phyloP scores from a whole-genome alignment of 2,329 filamentous ascomycete species.

The Akanthomyces lecanii region DNA sequence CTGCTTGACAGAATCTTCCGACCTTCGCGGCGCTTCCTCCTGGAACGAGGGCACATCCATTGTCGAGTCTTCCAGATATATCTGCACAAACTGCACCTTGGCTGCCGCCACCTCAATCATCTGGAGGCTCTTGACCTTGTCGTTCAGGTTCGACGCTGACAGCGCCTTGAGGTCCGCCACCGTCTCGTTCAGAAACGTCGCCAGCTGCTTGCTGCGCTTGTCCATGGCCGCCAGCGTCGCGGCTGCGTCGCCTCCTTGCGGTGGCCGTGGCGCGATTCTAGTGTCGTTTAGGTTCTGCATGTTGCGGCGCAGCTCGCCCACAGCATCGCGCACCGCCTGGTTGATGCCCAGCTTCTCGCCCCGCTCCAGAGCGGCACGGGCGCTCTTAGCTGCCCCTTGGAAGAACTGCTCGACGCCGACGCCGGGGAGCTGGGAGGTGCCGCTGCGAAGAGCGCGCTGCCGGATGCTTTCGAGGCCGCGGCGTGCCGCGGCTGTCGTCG shows the following conservation, averaged over 20 bases:
- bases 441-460: conserved; percentile 35
- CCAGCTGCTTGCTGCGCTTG: conserved; percentile 61
- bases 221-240: conserved; percentile 51
- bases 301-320: conserved; percentile 75
- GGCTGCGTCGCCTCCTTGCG: conserved; percentile 18
- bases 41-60: conserved; percentile 40
- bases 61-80: conserved; percentile 55
- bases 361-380: conserved; percentile 68
- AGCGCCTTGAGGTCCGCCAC: conserved; percentile 59
- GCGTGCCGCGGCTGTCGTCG: conserved; percentile 29
- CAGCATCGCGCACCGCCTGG: conserved; percentile 73
- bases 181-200: conserved; percentile 63
- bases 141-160: conserved; percentile 46
- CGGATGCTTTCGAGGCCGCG: conserved; percentile 33
- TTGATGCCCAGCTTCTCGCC: conserved; percentile 76
- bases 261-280: conserved; percentile 23
- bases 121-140: conserved; percentile 47
- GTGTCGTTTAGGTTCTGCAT: conserved; percentile 63
- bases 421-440: conserved; percentile 43
- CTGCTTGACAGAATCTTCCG: neutral
- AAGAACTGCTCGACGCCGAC: conserved; percentile 59
- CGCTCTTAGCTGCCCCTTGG: conserved; percentile 71
- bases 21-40: neutral
- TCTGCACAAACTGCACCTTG: conserved; percentile 62
- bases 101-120: conserved; percentile 55